Evolutionary conservation across 306 rosid genomes (phyloP).

Genomic region (Vigna radiata): DNA sequence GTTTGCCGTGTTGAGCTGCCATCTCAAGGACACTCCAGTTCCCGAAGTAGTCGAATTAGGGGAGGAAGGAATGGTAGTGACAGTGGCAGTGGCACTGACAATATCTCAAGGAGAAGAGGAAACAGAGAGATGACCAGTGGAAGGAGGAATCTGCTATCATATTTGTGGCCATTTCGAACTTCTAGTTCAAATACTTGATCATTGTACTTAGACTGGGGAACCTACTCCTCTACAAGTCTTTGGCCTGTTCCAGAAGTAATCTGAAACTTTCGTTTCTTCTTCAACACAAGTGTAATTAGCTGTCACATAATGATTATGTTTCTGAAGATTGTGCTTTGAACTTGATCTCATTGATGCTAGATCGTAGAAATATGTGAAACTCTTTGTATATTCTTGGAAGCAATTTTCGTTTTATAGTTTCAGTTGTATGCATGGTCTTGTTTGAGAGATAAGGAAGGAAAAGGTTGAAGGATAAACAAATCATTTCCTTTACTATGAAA

Average conservation of each 20-base stretch:
- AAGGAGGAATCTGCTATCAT: conserved; percentile 57
- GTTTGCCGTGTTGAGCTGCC: conserved; percentile 80
- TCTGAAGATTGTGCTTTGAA: conserved; percentile 21
- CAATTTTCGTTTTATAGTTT: not conserved
- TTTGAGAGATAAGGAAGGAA: not conserved
- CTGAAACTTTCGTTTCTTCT: conserved; percentile 35
- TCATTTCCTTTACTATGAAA: not conserved
- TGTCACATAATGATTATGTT: conserved; percentile 38
- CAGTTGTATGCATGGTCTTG: conserved; percentile 10
- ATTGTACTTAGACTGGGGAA: conserved; percentile 45
- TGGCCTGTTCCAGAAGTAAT: conserved; percentile 39
- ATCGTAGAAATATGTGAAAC: conserved; percentile 8
- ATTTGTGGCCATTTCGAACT: conserved; percentile 68
- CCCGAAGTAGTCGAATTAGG: conserved; percentile 35
- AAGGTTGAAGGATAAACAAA: not conserved
- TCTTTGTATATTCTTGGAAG: conserved; percentile 39
- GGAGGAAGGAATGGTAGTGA: conserved; percentile 42
- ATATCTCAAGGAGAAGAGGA: conserved; percentile 38
- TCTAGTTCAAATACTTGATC: conserved; percentile 49
- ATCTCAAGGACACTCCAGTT: conserved; percentile 39
- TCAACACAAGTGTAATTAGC: conserved; percentile 24
- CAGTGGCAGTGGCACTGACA: not conserved
- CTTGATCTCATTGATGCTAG: conserved; percentile 27
- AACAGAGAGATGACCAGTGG: conserved; percentile 48
- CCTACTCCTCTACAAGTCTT: conserved; percentile 38